A percentile compares a stretch with the other conserved stretches of the same genome.
These are phyloP conservation scores for Oxalis stricta DNA, from an alignment of 441 rosid species.

Conservation along the genomic window DNA sequence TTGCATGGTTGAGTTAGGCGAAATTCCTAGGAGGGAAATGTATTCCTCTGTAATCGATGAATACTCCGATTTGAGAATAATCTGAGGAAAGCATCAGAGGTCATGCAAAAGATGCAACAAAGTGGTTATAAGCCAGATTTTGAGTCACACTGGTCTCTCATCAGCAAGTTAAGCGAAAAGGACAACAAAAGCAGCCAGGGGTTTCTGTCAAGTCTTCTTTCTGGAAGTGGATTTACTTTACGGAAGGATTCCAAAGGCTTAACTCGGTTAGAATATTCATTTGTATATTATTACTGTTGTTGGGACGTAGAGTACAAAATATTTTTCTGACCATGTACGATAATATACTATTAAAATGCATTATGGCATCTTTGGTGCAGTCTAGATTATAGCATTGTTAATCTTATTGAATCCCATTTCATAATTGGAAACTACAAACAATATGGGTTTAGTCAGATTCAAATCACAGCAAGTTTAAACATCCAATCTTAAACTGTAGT, in stretches of 20 bases:
- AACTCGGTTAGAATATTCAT: slow-evolving; percentile 4
- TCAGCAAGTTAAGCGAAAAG: slow-evolving; percentile 40
- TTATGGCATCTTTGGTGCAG: too few relatives aligned
- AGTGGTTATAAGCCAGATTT: slow-evolving; percentile 57
- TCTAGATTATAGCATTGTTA: not conserved
- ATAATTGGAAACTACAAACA: too few relatives aligned
- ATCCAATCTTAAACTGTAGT: too few relatives aligned
- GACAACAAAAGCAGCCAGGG: slow-evolving; percentile 24
- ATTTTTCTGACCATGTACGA: too few relatives aligned
- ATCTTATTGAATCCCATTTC: not conserved
- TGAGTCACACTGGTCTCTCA: slow-evolving; percentile 67
- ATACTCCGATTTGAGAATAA: slow-evolving; percentile 41
- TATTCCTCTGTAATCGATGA: slow-evolving; percentile 31
- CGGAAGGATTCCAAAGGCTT: slow-evolving; percentile 12
- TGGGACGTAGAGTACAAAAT: too few relatives aligned
- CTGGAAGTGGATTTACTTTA: slow-evolving; percentile 40
- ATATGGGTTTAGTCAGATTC: too few relatives aligned
- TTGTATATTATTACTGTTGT: too few relatives aligned
- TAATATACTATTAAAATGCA: too few relatives aligned
- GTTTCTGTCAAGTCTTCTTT: slow-evolving; percentile 64
- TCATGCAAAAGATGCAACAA: slow-evolving; percentile 51
- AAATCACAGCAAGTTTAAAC: too few relatives aligned
- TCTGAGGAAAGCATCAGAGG: slow-evolving; percentile 40
- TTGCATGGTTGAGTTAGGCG: slow-evolving; percentile 31
- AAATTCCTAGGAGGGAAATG: slow-evolving; percentile 46